Conservation (phyloP, 345 rosid genomes). For the Clarkia xantiana region DNA sequence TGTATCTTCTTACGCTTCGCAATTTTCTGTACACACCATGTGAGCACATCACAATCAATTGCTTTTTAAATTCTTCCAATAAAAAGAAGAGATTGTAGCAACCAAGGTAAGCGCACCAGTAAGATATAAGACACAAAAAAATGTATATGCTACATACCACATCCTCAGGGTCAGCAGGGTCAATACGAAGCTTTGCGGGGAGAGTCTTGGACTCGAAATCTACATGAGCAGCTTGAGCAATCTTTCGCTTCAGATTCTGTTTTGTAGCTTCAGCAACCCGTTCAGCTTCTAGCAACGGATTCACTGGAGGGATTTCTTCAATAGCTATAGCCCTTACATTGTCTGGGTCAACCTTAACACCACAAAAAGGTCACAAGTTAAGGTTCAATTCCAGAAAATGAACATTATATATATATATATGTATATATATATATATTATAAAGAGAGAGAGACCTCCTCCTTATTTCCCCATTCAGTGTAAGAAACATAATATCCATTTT, state of each 20-base stretch:
- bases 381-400: neutral
- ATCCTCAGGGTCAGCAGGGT: conserved; percentile 90
- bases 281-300: conserved; percentile 82
- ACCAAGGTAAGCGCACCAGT: too few species aligned
- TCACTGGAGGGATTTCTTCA: conserved; percentile 19
- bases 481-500: conserved; percentile 59
- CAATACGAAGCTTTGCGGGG: conserved; percentile 79
- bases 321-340: conserved; percentile 58
- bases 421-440: too few species aligned
- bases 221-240: conserved; percentile 73
- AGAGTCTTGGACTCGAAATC: conserved; percentile 66
- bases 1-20: conserved; percentile 95
- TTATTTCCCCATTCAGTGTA: conserved; percentile 81
- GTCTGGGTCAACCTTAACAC: conserved; percentile 74
- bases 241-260: conserved; percentile 81
- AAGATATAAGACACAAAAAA: too few species aligned
- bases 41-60: too few species aligned
- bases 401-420: too few species aligned
- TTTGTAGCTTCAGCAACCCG: conserved; percentile 88
- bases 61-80: too few species aligned
- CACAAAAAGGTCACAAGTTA: conserved; percentile 7
- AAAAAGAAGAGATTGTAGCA: neutral
- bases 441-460: conserved; percentile 55
- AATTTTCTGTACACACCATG: conserved; percentile 44
- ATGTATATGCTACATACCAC: conserved; percentile 34